Base-by-base conservation (phyloP, 345 rosid genomes). In the Barbarea vulgaris region DNA sequence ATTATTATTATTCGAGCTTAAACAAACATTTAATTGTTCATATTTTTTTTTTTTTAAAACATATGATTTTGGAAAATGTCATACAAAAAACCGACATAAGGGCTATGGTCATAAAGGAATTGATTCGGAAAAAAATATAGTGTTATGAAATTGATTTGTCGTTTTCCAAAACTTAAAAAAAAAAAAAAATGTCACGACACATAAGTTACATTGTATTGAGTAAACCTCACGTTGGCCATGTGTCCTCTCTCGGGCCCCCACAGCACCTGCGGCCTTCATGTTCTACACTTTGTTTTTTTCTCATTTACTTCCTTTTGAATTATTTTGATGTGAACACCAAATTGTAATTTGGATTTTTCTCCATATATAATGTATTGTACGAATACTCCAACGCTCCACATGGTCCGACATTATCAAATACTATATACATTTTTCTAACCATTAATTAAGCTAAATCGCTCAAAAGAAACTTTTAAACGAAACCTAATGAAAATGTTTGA, bases 241-340 rank as follows among this genome's bases (percentile, higher is more conserved):
- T 75, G 79, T 75, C 73, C 62, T 58, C 73, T 58, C 39, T 30
- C 6, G 56, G 72, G 39, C 3, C 67, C 78, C 50, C 57, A 74
- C 48, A 48, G 52, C 73, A 46, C 72, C 59, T 74, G 60, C n/a
- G 73, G 61, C 54, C 61, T 75, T 75, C 67, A 75, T 75, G 73
- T 67, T 57, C 64, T 31, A 66, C 30, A 28, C 31, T 57, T 65
- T 74, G 51, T 54, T 67, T 73, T 31, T 0, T 9, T 44, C 47
- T 56, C 9, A 31, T 74, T 66, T 24, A 55, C 58, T 64, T 24
- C 13, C 48, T 54, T 73, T 47, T 57, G 9, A 74, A 44, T 74
- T 65, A 66, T 73, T 75, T 67, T 18, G 46, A 58, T 67, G 78
- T 74, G 24, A 27, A 34, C 59, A 67, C 31, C 53, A 65, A 65